Evolutionary conservation across 805 yeast genomes (phyloP).

Genomic region (Metschnikowia peoriensis): DNA sequence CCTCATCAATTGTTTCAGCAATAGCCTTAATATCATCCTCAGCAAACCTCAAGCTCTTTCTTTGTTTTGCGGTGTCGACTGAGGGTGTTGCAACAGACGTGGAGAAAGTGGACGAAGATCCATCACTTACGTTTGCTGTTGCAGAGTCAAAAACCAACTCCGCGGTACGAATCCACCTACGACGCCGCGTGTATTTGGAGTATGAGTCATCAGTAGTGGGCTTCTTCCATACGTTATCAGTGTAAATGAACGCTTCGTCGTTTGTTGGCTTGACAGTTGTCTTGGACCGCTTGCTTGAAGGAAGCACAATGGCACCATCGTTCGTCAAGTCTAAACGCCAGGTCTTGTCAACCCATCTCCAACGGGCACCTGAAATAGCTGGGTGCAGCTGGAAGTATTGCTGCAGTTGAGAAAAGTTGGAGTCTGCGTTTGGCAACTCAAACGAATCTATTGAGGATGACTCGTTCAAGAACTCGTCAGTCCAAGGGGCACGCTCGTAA

Average conservation of each 20-base stretch:
- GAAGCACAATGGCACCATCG: constrained; percentile 77
- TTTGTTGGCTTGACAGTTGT: constrained; percentile 67
- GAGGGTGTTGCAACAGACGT: constrained; percentile 4
- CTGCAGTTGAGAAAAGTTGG: constrained; percentile 30
- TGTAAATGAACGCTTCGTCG: constrained; percentile 86
- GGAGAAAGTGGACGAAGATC: constrained; percentile 4
- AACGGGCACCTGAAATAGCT: constrained; percentile 62
- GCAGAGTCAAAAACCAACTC: constrained; percentile 55
- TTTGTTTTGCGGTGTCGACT: constrained; percentile 21
- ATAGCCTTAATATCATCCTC: constrained; percentile 14
- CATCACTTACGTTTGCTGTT: constrained; percentile 8
- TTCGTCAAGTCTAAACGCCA: constrained; percentile 91
- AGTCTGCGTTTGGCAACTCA: constrained; percentile 70
- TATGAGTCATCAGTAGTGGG: constrained; percentile 87
- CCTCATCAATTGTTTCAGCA: constrained; percentile 6
- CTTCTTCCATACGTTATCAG: constrained; percentile 91
- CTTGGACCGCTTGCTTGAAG: constrained; percentile 53
- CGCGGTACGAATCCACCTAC: constrained; percentile 96
- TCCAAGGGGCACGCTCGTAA: constrained; percentile 95
- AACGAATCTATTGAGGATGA: constrained; percentile 74
- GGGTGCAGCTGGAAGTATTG: constrained; percentile 21
- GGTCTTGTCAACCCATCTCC: constrained; percentile 94
- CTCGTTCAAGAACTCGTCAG: constrained; percentile 92
- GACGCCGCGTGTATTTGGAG: constrained; percentile 86
- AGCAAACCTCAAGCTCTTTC: constrained; percentile 46